phyloP scores from a whole-genome alignment of 2,329 filamentous ascomycete species.

The Aspergillus alliaceus region DNA sequence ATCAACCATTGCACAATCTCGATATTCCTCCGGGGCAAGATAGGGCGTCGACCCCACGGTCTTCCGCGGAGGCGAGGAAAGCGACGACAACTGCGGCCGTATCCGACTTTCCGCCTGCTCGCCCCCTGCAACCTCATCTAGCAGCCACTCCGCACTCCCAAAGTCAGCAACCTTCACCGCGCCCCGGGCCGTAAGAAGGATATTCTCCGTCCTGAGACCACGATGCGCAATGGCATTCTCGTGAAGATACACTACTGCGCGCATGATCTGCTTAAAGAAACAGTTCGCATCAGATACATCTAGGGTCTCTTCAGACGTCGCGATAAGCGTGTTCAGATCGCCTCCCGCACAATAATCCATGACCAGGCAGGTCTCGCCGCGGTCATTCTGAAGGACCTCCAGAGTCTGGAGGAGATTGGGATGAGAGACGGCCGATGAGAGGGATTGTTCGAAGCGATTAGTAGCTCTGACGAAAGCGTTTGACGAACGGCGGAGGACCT shows the following conservation, averaged over 20 bases:
- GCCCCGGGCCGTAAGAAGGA: slow-evolving; percentile 75
- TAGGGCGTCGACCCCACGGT: slow-evolving; percentile 73
- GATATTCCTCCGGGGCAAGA: slow-evolving; percentile 70
- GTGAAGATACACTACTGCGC: slow-evolving; percentile 63
- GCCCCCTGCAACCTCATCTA: background rate
- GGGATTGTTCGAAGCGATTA: slow-evolving; percentile 13
- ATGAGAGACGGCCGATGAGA: slow-evolving; percentile 21
- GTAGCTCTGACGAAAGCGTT: slow-evolving; percentile 2
- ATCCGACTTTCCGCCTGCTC: slow-evolving; percentile 2
- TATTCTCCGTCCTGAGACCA: slow-evolving; percentile 92
- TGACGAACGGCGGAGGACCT: slow-evolving; percentile 27
- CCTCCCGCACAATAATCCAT: slow-evolving; percentile 68
- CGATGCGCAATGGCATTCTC: slow-evolving; percentile 83
- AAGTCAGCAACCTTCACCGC: slow-evolving; percentile 94
- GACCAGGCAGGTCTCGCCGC: slow-evolving; percentile 28
- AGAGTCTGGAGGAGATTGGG: slow-evolving; percentile 29
- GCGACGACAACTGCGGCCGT: slow-evolving; percentile 6
- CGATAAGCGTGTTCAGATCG: slow-evolving; percentile 79
- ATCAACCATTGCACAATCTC: background rate
- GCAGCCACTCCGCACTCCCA: slow-evolving; percentile 52
- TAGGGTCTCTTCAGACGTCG: slow-evolving; percentile 71
- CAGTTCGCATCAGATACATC: slow-evolving; percentile 82
- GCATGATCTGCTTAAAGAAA: slow-evolving; percentile 69
- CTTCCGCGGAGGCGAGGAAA: background rate
- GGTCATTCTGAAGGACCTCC: slow-evolving; percentile 29